A percentile compares a stretch with the other conserved stretches of the same genome.
These are phyloP conservation scores for Huntiella omanensis DNA, from an alignment of 2,329 filamentous ascomycete species.

Conservation along the genomic window DNA sequence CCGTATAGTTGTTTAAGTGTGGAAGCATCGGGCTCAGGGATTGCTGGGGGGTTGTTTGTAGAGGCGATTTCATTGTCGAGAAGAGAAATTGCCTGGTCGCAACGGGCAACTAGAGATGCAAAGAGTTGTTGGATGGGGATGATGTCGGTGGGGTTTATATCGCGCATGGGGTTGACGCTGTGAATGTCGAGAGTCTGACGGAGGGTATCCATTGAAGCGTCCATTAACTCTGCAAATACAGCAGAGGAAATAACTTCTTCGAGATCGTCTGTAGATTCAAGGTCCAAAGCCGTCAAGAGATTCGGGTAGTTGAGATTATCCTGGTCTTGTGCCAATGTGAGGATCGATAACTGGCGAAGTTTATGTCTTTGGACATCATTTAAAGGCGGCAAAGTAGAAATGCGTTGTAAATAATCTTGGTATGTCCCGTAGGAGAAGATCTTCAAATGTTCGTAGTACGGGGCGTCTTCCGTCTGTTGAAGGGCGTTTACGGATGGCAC, in stretches of 20 bases:
- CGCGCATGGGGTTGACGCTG: conserved; percentile 68
- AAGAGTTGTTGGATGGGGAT: conserved; percentile 50
- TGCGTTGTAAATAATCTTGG: conserved; percentile 40
- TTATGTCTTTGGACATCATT: conserved; percentile 59
- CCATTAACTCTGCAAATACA: conserved; percentile 69
- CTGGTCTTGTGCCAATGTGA: conserved; percentile 55
- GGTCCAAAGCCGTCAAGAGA: conserved; percentile 47
- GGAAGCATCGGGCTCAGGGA: too few species aligned
- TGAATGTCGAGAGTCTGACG: conserved; percentile 57
- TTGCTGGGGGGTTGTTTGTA: too few species aligned
- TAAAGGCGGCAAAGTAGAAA: conserved; percentile 46
- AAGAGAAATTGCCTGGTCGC: conserved; percentile 34
- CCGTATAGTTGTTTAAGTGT: too few species aligned
- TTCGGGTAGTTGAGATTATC: conserved; percentile 52
- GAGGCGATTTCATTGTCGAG: too few species aligned
- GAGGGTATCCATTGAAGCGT: conserved; percentile 66
- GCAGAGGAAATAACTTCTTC: conserved; percentile 75
- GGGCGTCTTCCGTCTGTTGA: conserved; percentile 24
- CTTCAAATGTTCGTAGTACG: conserved; percentile 54
- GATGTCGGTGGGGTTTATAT: conserved; percentile 58
- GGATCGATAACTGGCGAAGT: conserved; percentile 74
- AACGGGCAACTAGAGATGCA: conserved; percentile 59
- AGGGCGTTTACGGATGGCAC: conserved; percentile 63
- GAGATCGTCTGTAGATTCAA: conserved; percentile 48
- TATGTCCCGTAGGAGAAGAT: conserved; percentile 91